Evolutionary conservation across 257 asterid genomes (phyloP).

Genomic region (Nyctanthes arbortristis): DNA sequence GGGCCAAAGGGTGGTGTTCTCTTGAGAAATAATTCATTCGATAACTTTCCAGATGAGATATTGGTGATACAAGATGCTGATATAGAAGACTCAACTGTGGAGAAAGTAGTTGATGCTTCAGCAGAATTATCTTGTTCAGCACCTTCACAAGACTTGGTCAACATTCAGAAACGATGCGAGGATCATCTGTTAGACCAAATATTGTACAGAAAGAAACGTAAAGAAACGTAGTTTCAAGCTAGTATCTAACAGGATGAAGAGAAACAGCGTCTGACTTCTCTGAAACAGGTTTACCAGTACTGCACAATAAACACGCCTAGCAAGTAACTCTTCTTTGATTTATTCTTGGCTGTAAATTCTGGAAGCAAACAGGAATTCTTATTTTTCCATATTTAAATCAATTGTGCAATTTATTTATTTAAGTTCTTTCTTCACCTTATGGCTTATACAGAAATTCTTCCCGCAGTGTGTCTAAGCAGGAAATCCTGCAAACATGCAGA

Average conservation of each 20-base stretch:
- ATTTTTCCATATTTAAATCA: no score
- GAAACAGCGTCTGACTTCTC: background rate
- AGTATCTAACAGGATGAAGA: background rate
- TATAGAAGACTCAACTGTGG: slow-evolving; percentile 5
- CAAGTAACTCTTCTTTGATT: background rate
- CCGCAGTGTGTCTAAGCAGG: background rate
- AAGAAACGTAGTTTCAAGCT: background rate
- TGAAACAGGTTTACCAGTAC: background rate
- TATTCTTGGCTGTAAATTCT: background rate
- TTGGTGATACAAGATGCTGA: slow-evolving; percentile 25
- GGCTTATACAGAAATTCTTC: background rate
- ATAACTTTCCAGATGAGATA: slow-evolving; percentile 26
- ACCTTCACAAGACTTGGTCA: slow-evolving; percentile 28
- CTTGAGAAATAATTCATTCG: slow-evolving; percentile 43
- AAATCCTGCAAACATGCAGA: background rate
- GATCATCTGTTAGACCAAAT: slow-evolving; percentile 26
- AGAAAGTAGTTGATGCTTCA: background rate
- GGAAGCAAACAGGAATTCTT: background rate
- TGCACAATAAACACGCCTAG: background rate
- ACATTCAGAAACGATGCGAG: slow-evolving; percentile 34
- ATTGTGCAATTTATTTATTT: background rate
- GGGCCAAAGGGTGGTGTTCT: slow-evolving; percentile 27
- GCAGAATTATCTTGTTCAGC: slow-evolving; percentile 10
- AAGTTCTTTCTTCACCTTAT: background rate
- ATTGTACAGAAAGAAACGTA: slow-evolving; percentile 25